Evolutionary conservation across 208 protist species (phyloP).

Genomic region (Lotmaria passim): DNA sequence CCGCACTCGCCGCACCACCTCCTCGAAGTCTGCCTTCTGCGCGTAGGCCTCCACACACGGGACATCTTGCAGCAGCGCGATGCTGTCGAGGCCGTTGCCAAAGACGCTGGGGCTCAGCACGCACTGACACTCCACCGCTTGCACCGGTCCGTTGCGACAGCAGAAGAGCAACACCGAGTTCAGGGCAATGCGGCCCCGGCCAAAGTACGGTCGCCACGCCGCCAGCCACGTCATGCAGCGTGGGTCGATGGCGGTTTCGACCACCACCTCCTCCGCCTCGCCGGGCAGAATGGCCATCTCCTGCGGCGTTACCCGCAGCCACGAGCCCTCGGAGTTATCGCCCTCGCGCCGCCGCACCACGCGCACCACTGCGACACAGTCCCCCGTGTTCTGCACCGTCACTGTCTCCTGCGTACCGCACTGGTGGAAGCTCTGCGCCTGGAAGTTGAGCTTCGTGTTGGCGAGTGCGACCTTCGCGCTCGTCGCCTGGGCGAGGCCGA

Average conservation of each 20-base stretch:
- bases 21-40: conserved; percentile 39
- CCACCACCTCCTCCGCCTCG: conserved; percentile 59
- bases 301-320: conserved; percentile 73
- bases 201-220: conserved; percentile 68
- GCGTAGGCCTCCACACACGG: conserved; percentile 73
- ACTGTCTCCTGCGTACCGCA: conserved; percentile 45
- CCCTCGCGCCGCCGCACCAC: conserved; percentile 59
- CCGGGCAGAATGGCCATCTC: conserved; percentile 71
- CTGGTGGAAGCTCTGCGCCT: conserved; percentile 58
- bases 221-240: conserved; percentile 69
- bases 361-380: conserved; percentile 69
- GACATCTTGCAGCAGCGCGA: conserved; percentile 54
- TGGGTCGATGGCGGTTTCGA: conserved; percentile 69
- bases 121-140: conserved; percentile 66
- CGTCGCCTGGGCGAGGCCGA: conserved; percentile 54
- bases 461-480: conserved; percentile 54
- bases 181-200: conserved; percentile 46
- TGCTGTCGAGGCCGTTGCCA: conserved; percentile 81
- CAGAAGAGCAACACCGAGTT: conserved; percentile 61
- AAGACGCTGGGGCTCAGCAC: conserved; percentile 78
- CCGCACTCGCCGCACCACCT: conserved; percentile 37
- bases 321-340: conserved; percentile 56
- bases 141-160: conserved; percentile 61
- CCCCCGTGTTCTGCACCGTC: conserved; percentile 69
- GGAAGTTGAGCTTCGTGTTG: conserved; percentile 62